Evolutionary conservation across 164 flowering plant genomes (phyloP).

Genomic region (Aristolochia contorta): DNA sequence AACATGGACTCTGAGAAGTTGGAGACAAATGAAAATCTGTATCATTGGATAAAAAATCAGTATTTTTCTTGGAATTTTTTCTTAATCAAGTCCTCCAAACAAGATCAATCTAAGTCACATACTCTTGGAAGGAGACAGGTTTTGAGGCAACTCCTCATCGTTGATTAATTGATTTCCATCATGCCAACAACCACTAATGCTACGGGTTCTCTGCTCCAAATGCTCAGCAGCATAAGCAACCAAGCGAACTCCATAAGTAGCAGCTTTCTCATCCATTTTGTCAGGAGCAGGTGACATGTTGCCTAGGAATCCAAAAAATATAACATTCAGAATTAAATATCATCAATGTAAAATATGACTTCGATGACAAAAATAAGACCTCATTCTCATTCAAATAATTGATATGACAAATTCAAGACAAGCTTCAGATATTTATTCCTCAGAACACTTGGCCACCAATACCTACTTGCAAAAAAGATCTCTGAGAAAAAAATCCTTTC

Average conservation of each 20-base stretch:
- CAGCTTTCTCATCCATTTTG: conserved; percentile 95
- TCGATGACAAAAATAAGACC: no score
- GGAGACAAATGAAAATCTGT: conserved; percentile 17
- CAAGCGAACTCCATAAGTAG: conserved; percentile 92
- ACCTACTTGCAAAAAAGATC: no score
- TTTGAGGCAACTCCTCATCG: conserved; percentile 8
- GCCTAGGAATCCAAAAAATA: conserved; percentile 19
- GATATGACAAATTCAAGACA: no score
- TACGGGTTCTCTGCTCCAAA: conserved; percentile 52
- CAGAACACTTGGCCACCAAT: no score
- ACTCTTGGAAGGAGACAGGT: conserved; percentile 10
- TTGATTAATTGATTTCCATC: conserved; percentile 16
- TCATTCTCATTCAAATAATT: no score
- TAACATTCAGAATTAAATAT: neutral
- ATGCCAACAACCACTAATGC: conserved; percentile 20
- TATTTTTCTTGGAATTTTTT: conserved; percentile 8
- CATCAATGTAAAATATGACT: no score
- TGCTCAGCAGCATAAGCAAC: conserved; percentile 99
- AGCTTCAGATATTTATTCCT: no score
- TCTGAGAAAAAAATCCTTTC: no score
- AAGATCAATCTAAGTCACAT: conserved; percentile 5
- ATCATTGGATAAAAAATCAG: conserved; percentile 14
- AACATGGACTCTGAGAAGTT: conserved; percentile 3
- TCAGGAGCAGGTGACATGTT: conserved; percentile 53
- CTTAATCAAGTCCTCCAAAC: neutral